A percentile compares a stretch with the other conserved stretches of the same genome.
Conservation (phyloP, 1,284 basidiomycete genomes). For the Marasmius fiardii region DNA sequence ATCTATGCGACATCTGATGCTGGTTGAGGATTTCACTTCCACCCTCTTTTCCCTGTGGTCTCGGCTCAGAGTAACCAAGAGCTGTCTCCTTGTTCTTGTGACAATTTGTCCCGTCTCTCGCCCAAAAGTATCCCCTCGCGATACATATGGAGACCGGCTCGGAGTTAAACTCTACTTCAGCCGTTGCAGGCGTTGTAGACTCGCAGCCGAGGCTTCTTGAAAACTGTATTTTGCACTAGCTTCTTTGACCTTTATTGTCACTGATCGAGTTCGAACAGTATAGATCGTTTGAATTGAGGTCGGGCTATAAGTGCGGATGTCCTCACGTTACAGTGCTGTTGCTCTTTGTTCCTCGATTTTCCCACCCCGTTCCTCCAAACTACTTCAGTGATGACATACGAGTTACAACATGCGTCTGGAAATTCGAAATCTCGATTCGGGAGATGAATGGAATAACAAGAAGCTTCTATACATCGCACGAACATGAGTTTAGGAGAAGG, state of each 20-base stretch:
- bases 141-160: too few species aligned
- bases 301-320: background rate
- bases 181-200: background rate
- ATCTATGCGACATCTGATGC: too few species aligned
- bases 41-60: too few species aligned
- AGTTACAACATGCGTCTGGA: background rate
- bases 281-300: background rate
- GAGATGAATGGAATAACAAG: background rate
- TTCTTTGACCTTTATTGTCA: background rate
- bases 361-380: too few species aligned
- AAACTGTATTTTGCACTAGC: background rate
- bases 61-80: too few species aligned
- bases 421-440: background rate
- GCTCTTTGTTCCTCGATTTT: too few species aligned
- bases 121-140: too few species aligned
- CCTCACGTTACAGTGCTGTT: too few species aligned
- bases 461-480: background rate
- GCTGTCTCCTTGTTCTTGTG: too few species aligned
- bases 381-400: too few species aligned
- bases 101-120: too few species aligned
- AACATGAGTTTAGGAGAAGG: background rate
- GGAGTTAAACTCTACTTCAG: background rate
- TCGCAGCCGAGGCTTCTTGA: background rate
- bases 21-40: too few species aligned
- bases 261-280: background rate